A percentile compares a stretch with the other conserved stretches of the same genome.
Conservation (phyloP, 169 alveolate genomes). For the Plasmodium billcollinsi region DNA sequence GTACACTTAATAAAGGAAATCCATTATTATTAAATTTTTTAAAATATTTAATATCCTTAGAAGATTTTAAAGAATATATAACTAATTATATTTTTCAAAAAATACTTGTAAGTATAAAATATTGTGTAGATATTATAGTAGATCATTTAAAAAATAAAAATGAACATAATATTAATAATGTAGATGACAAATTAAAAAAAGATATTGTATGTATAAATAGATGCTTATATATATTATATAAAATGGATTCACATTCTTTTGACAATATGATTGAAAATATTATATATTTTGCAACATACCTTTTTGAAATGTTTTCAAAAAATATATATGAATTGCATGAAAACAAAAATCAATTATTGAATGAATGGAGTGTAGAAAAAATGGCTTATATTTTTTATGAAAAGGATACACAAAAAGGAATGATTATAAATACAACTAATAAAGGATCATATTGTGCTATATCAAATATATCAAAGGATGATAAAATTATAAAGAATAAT, state of each 20-base stretch:
- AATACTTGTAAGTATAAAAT: constrained; percentile 26
- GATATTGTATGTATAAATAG: constrained; percentile 53
- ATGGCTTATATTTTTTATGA: constrained; percentile 24
- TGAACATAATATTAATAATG: background rate
- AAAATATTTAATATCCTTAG: constrained; percentile 10
- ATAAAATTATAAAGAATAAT: background rate
- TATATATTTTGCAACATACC: constrained; percentile 68
- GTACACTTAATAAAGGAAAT: constrained; percentile 35
- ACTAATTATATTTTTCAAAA: constrained; percentile 32
- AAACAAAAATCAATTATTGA: constrained; percentile 26
- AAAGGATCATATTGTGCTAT: background rate
- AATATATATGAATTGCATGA: constrained; percentile 44
- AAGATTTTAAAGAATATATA: constrained; percentile 13
- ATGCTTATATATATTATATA: constrained; percentile 53
- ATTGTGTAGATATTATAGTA: constrained; percentile 37
- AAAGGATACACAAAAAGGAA: background rate
- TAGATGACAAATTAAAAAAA: constrained; percentile 25
- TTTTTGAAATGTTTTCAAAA: constrained; percentile 67
- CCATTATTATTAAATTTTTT: constrained; percentile 30
- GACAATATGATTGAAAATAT: constrained; percentile 51
- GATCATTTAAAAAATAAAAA: constrained; percentile 16
- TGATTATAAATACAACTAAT: background rate
- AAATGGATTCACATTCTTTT: constrained; percentile 18
- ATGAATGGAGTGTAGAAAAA: constrained; percentile 53
- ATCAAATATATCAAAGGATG: background rate